Evolutionary conservation across 129 eudicot genomes (phyloP), one percentile per base, ranked within the genome.

Genomic region (Helianthus tuberosus): DNA sequence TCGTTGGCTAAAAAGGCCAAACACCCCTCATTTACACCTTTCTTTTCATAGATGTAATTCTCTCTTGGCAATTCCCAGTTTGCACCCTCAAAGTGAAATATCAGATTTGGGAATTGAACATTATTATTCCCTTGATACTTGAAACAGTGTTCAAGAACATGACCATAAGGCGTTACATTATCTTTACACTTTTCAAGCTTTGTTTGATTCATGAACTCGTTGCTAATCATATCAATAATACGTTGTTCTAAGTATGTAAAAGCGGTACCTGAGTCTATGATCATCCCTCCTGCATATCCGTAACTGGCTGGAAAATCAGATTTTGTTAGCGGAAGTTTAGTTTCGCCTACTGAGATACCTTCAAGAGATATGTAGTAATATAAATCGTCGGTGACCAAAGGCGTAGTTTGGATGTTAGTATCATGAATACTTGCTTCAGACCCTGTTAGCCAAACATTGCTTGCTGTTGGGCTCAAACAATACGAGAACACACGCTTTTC

Each of bases 191-290:
- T 69, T 13, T 69, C 1, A 15, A 69, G 72, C 52, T 71, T 79
- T 61, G 74, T 79, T 75, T 83, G 87, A 11, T 62, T 64, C 48
- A 6, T 15, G 20, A 83, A 79, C 79, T 71, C 81, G 5, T 71
- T 58, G 39, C 71, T 71, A 3, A 79, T 72, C 66, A 58, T 36
- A 25, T 66, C 62, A 64, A 79, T 70, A 44, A 76, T 68, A 53
- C 50, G 47, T 38, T 70, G 9, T 36, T 65, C 66, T 20, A 85
- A 17, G 60, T 81, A 85, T 14, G 84, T 85, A n/a, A 81, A 25
- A 0, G 84, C 74, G 5, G 84, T 78, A 9, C 89, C 89, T 8
- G 86, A 85, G 74, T 85, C 89, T 10, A 81, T 75, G 38, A 85
- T 74, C 73, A 85, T 65, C 23, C 83, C 89, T 6, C 82, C 84